phyloP scores from a whole-genome alignment of 192 early-diverging fungal genomes.

The Diversispora epigaea region DNA sequence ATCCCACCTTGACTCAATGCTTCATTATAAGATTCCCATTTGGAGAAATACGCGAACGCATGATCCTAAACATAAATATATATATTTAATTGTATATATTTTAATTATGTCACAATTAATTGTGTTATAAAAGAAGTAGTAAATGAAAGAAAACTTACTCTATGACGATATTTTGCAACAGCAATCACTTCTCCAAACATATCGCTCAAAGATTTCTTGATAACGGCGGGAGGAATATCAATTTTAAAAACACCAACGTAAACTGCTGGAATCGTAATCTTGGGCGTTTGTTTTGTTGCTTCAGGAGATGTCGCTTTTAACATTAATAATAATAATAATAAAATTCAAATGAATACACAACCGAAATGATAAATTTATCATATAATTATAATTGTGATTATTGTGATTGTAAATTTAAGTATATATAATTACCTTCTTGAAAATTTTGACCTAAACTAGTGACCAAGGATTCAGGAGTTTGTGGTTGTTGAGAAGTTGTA shows the following conservation, averaged over 20 bases:
- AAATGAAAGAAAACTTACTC: not conserved
- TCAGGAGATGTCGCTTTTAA: not conserved
- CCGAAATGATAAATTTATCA: too few relatives aligned
- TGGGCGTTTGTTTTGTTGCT: not conserved
- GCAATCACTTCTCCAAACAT: not conserved
- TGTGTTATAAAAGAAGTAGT: not conserved
- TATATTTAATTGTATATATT: not conserved
- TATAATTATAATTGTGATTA: too few relatives aligned
- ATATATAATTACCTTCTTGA: too few relatives aligned
- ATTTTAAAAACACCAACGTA: not conserved
- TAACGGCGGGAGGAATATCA: not conserved
- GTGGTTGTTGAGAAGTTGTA: too few relatives aligned
- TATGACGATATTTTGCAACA: constrained; percentile 3
- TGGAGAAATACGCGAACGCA: not conserved
- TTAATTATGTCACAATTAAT: not conserved
- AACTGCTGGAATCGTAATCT: not conserved
- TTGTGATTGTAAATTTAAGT: too few relatives aligned
- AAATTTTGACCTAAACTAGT: too few relatives aligned
- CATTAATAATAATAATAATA: too few relatives aligned
- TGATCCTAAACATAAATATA: not conserved
- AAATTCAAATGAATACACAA: too few relatives aligned
- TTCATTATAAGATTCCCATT: not conserved
- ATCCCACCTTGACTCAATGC: not conserved
- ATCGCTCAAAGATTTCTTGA: not conserved
- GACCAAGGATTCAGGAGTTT: too few relatives aligned